Evolutionary conservation across 768 basidiomycete genomes (phyloP).

Genomic region (Chlorophyllum brunneum): DNA sequence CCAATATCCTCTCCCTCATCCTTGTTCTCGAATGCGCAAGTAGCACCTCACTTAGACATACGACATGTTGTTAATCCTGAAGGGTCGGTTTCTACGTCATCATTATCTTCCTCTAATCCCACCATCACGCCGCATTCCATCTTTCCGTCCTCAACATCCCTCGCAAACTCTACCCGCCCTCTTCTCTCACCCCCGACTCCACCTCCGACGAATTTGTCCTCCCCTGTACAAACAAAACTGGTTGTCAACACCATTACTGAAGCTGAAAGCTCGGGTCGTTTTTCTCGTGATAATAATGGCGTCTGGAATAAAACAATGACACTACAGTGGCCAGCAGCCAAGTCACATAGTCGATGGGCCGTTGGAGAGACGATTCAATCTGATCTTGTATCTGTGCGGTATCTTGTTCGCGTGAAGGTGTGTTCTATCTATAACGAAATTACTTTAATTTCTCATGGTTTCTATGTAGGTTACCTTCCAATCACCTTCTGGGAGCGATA

Average conservation of each 20-base stretch:
- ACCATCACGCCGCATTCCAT: constrained; percentile 30
- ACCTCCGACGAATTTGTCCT: constrained; percentile 17
- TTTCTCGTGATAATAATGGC: constrained; percentile 52
- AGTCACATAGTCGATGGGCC: constrained; percentile 70
- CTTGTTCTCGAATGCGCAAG: constrained; percentile 16
- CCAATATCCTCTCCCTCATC: constrained; percentile 18
- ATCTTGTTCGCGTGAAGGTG: constrained; percentile 70
- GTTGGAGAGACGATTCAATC: constrained; percentile 75
- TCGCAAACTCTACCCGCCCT: constrained; percentile 10
- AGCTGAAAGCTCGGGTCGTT: constrained; percentile 55
- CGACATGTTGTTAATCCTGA: constrained; percentile 7
- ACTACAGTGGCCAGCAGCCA: constrained; percentile 68
- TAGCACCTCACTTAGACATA: constrained; percentile 12
- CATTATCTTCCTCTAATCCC: constrained; percentile 36
- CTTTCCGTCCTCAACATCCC: constrained; percentile 16
- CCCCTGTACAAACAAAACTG: constrained; percentile 31
- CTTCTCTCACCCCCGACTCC: constrained; percentile 17
- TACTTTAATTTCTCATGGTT: not conserved
- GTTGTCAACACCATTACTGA: constrained; percentile 51
- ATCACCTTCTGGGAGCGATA: constrained; percentile 58
- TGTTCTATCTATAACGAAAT: not conserved
- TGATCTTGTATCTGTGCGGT: constrained; percentile 59
- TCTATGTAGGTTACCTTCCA: constrained; percentile 40
- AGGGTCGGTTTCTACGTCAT: constrained; percentile 25
- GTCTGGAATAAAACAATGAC: constrained; percentile 63